A percentile compares a stretch with the other conserved stretches of the same genome.
phyloP scores from a whole-genome alignment of 495 filamentous ascomycete species.

The Thermothielavioides terrestris region DNA sequence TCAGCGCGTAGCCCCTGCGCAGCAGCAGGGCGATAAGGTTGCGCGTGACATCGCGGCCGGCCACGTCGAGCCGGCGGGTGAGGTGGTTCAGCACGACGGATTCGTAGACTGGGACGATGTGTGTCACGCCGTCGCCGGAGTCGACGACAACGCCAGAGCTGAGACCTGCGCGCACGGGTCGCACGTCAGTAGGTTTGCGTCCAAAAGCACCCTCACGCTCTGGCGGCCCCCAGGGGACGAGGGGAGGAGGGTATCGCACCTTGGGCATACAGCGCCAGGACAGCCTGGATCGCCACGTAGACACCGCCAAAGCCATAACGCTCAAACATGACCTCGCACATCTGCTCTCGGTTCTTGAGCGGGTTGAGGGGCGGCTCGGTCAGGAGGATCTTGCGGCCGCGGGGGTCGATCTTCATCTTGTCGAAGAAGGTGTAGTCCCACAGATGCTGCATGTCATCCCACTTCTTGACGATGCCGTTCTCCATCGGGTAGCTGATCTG shows the following conservation, averaged over 20 bases:
- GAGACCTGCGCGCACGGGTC: conserved; percentile 49
- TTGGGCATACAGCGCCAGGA: conserved; percentile 95
- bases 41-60: conserved; percentile 91
- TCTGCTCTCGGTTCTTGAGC: conserved; percentile 86
- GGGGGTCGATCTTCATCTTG: conserved; percentile 88
- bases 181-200: not conserved
- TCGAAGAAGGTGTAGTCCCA: conserved; percentile 99
- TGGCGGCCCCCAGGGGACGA: not conserved
- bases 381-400: conserved; percentile 91
- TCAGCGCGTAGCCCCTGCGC: conserved; percentile 91
- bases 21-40: conserved; percentile 95
- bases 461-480: conserved; percentile 97
- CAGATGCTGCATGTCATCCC: conserved; percentile 99
- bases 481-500: conserved; percentile 99
- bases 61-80: conserved; percentile 85
- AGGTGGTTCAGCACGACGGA: conserved; percentile 96
- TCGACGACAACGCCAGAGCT: conserved; percentile 96
- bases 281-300: conserved; percentile 97
- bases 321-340: conserved; percentile 99
- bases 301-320: conserved; percentile 92
- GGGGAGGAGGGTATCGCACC: conserved; percentile 40
- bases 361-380: conserved; percentile 99
- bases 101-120: conserved; percentile 98
- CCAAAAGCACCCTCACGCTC: too few relatives aligned
- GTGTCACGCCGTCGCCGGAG: conserved; percentile 95